These are phyloP conservation scores for Globisporangium middletonii DNA, from an alignment of 352 stramenopile species.

Conservation along the genomic window DNA sequence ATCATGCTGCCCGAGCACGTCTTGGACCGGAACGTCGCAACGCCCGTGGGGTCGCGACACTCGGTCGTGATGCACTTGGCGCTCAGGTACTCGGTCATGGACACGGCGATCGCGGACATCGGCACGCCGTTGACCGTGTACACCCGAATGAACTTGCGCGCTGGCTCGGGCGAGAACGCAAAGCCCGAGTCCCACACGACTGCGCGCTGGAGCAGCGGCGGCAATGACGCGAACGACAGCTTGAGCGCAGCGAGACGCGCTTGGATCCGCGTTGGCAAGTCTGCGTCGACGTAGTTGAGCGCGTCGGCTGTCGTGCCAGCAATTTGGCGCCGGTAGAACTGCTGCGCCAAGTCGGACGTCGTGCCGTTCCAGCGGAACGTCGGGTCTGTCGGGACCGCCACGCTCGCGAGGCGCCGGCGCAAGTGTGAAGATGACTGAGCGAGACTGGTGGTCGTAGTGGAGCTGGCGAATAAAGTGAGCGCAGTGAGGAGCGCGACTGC, in stretches of 20 bases:
- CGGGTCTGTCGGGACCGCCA: conserved; percentile 11
- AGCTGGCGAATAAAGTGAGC: neutral
- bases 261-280: conserved; percentile 12
- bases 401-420: conserved; percentile 2
- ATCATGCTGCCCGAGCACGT: conserved; percentile 31
- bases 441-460: neutral
- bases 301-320: conserved; percentile 18
- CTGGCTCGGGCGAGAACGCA: conserved; percentile 7
- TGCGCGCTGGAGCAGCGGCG: conserved; percentile 24
- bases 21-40: conserved; percentile 8
- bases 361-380: conserved; percentile 21
- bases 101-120: conserved; percentile 19
- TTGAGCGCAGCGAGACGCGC: neutral
- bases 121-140: conserved; percentile 17
- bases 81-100: conserved; percentile 19
- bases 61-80: conserved; percentile 18
- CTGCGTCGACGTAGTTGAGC: conserved; percentile 9
- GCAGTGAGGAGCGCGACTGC: neutral
- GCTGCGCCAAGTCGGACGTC: conserved; percentile 20
- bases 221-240: conserved; percentile 11
- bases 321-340: conserved; percentile 7
- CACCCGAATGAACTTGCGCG: conserved; percentile 16
- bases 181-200: conserved; percentile 39
- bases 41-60: conserved; percentile 21
- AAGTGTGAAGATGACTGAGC: neutral